These are phyloP conservation scores for Tuber melanosporum DNA, from an alignment of 495 filamentous ascomycete species.

Conservation along the genomic window DNA sequence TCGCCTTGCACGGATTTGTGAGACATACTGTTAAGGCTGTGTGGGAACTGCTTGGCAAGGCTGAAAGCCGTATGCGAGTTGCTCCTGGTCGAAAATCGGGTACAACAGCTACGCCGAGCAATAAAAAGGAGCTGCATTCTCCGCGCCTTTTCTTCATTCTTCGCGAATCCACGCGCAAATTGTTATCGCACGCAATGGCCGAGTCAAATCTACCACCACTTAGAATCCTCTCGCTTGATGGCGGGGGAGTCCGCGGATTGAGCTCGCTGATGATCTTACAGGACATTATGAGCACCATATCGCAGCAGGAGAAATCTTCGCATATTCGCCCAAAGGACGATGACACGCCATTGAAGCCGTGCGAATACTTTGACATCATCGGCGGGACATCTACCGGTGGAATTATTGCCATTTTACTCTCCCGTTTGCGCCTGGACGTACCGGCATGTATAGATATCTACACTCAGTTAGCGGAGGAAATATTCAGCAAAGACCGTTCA, in stretches of 20 bases:
- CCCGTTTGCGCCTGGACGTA: conserved; percentile 29
- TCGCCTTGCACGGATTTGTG: neutral
- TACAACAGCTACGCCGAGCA: neutral
- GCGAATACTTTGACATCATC: conserved; percentile 34
- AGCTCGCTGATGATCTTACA: conserved; percentile 51
- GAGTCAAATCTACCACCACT: conserved; percentile 14
- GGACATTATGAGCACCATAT: conserved; percentile 47
- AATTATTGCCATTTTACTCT: conserved; percentile 31
- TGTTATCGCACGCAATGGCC: conserved; percentile 10
- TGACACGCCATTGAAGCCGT: conserved; percentile 49
- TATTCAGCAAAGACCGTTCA: conserved; percentile 41
- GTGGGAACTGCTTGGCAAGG: neutral
- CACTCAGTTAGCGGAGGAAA: conserved; percentile 17
- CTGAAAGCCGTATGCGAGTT: neutral
- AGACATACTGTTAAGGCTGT: neutral
- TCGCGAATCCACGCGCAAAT: neutral
- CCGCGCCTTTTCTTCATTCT: neutral
- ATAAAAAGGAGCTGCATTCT: neutral
- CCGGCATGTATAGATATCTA: conserved; percentile 28
- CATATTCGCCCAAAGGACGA: conserved; percentile 58
- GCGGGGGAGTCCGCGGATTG: conserved; percentile 53
- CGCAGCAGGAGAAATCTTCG: conserved; percentile 53
- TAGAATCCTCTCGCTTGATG: conserved; percentile 49
- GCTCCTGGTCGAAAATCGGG: neutral
- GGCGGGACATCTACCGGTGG: conserved; percentile 35